Percentiles rank a stretch among this genome's conserved stretches.
Conservation (phyloP, 176 grass and related monocot species). For the Bothriochloa decipiens region DNA sequence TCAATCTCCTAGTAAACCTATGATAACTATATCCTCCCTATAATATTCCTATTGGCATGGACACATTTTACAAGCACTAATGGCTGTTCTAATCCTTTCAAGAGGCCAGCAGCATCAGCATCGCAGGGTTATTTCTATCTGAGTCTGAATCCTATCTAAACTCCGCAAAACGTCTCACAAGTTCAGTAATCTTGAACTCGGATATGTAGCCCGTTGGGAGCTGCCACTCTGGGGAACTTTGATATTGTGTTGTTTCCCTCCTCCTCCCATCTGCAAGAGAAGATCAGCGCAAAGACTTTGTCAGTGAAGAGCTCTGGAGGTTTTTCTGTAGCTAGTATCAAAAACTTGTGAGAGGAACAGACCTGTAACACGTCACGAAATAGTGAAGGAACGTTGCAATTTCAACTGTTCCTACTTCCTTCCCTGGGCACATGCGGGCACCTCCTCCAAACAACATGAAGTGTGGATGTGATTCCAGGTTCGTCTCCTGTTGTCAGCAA, state of each 20-base stretch:
- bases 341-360: constrained; percentile 5
- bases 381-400: constrained; percentile 94
- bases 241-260: constrained; percentile 71
- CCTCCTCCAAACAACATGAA: constrained; percentile 99
- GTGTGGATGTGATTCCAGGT: constrained; percentile 75
- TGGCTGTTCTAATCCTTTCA: constrained; percentile 40
- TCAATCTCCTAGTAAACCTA: constrained; percentile 42
- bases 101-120: constrained; percentile 36
- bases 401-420: constrained; percentile 84
- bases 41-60: constrained; percentile 36
- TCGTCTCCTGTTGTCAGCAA: constrained; percentile 67
- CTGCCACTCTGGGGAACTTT: constrained; percentile 87
- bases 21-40: constrained; percentile 45
- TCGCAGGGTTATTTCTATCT: constrained; percentile 30
- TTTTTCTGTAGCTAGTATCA: background rate
- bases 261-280: constrained; percentile 87
- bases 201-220: constrained; percentile 88
- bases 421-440: constrained; percentile 83
- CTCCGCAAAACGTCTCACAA: constrained; percentile 45
- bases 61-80: constrained; percentile 42
- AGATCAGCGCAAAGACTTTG: background rate
- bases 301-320: constrained; percentile 19
- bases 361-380: constrained; percentile 92
- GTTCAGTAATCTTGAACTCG: constrained; percentile 63
- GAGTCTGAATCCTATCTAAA: constrained; percentile 49